Conservation (phyloP, 78 protist genomes). For the Dictyostelium discoideum region dicty_2.7 NC_007088.5:6585501-6586000, state of each 20-base stretch:
- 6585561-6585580: slow-evolving; percentile 12
- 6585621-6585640: slow-evolving; percentile 80
- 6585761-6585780: background rate
- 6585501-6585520: slow-evolving; percentile 64
- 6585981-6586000: slow-evolving; percentile 16
- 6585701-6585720: background rate
- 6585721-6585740: background rate
- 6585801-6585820: background rate
- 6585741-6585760: background rate
- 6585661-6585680: slow-evolving; percentile 16
- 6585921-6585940: slow-evolving; percentile 32
- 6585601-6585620: slow-evolving; percentile 78
- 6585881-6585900: slow-evolving; percentile 25
- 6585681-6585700: background rate
- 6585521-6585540: slow-evolving; percentile 72
- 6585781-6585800: background rate
- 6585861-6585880: slow-evolving; percentile 31
- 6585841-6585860: slow-evolving; percentile 2
- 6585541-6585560: slow-evolving; percentile 48
- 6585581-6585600: slow-evolving; percentile 82
- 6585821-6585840: background rate
- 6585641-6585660: slow-evolving; percentile 69
- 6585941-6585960: slow-evolving; percentile 13
- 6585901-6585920: slow-evolving; percentile 17
- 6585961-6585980: slow-evolving; percentile 31